Conservation (phyloP, 257 asterid genomes). For the Jaltomata sinuosa region DNA sequence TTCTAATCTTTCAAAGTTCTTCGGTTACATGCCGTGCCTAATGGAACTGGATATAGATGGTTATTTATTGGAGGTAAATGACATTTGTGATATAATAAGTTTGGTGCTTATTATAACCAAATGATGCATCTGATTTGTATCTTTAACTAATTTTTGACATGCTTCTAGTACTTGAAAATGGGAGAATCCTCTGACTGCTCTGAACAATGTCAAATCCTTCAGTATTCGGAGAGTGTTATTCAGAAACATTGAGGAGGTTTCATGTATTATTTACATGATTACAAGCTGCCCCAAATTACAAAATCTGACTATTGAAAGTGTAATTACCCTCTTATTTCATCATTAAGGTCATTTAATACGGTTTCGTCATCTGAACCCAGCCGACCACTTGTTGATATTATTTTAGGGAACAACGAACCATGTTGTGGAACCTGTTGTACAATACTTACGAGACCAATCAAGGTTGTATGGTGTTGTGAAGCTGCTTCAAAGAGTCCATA, state of each 20-base stretch:
- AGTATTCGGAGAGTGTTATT: not conserved
- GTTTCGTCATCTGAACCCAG: not conserved
- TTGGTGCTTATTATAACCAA: not conserved
- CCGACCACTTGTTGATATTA: not conserved
- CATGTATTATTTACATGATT: not conserved
- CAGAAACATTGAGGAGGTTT: not conserved
- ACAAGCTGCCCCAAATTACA: not conserved
- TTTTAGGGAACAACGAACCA: not conserved
- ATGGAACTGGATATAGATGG: constrained; percentile 47
- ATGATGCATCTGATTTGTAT: not conserved
- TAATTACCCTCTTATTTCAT: not conserved
- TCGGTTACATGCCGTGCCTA: constrained; percentile 35
- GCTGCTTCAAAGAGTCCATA: not conserved
- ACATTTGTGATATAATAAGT: not conserved
- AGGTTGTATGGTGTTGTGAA: not conserved
- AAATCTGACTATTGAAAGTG: not conserved
- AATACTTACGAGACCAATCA: not conserved
- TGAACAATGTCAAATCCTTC: not conserved
- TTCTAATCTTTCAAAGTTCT: constrained; percentile 32
- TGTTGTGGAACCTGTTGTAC: not conserved
- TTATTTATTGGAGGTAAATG: not conserved
- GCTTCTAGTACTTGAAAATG: not conserved
- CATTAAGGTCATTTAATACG: not conserved
- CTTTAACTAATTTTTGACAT: not conserved
- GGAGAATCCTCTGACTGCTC: not conserved